phyloP scores from a whole-genome alignment of 768 basidiomycete genomes.

The Cystoderma amianthinum region DNA sequence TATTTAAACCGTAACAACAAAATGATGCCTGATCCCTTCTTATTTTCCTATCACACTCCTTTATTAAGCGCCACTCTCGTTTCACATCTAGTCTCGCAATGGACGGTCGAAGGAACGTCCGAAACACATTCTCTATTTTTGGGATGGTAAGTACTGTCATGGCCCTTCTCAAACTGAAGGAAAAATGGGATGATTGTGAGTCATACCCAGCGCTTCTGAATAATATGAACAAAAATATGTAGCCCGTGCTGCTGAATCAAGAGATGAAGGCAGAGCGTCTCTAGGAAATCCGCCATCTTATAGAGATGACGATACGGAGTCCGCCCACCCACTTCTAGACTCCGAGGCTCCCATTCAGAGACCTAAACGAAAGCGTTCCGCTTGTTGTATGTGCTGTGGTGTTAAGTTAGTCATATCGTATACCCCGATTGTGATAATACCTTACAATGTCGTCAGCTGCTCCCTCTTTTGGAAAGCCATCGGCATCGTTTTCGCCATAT shows the following conservation, averaged over 20 bases:
- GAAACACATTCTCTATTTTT: slow-evolving; percentile 26
- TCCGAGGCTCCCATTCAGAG: slow-evolving; percentile 19
- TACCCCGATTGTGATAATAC: neutral
- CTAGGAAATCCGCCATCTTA: slow-evolving; percentile 14
- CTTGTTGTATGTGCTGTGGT: slow-evolving; percentile 48
- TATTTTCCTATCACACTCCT: neutral
- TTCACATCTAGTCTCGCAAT: neutral
- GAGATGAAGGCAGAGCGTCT: slow-evolving; percentile 32
- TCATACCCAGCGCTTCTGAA: too few species aligned
- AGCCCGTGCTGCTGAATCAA: slow-evolving; percentile 15
- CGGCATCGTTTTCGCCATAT: slow-evolving; percentile 37
- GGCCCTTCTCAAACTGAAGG: slow-evolving; percentile 40
- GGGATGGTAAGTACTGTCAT: slow-evolving; percentile 36
- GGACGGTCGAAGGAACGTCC: neutral
- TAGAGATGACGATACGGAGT: slow-evolving; percentile 19
- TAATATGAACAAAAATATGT: slow-evolving; percentile 9
- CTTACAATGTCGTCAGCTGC: slow-evolving; percentile 25
- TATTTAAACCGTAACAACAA: neutral
- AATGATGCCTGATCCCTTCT: neutral
- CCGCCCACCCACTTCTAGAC: slow-evolving; percentile 23
- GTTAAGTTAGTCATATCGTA: slow-evolving; percentile 26
- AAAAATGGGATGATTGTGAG: slow-evolving; percentile 41
- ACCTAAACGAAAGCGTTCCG: slow-evolving; percentile 20
- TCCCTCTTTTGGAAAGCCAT: slow-evolving; percentile 48
- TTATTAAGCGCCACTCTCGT: neutral